A percentile compares a stretch with the other conserved stretches of the same genome.
Evolutionary conservation across 1,284 basidiomycete species (phyloP).

Genomic region (Exobasidium rhododendri): DNA sequence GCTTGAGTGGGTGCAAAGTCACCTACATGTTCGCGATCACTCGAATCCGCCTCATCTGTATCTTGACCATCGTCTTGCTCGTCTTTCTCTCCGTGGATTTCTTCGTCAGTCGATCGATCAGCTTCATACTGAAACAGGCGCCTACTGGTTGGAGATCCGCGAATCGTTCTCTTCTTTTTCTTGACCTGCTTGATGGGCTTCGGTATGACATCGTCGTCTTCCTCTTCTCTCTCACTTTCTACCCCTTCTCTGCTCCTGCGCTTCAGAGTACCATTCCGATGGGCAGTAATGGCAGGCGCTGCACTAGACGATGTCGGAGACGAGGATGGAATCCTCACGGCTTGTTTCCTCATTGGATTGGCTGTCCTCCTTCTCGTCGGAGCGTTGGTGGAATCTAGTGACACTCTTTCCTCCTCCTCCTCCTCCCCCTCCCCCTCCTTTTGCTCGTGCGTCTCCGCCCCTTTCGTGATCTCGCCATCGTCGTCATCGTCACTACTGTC

Average conservation of each 20-base stretch:
- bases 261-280: not conserved
- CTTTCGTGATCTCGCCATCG: not conserved
- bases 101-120: conserved; percentile 73
- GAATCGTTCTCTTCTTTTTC: conserved; percentile 34
- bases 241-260: conserved; percentile 2
- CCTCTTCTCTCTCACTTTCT: not conserved
- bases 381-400: not conserved
- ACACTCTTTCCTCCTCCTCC: not conserved
- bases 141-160: conserved; percentile 57
- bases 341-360: not conserved
- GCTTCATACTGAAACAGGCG: conserved; percentile 66
- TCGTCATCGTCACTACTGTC: conserved; percentile 17
- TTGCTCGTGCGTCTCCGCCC: not conserved
- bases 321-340: not conserved
- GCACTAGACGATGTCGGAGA: not conserved
- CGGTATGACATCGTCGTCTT: not conserved
- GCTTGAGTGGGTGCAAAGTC: conserved; percentile 66
- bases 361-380: not conserved
- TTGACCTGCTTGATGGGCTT: conserved; percentile 13
- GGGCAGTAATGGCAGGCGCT: not conserved
- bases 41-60: conserved; percentile 61
- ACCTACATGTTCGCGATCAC: conserved; percentile 65
- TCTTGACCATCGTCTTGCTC: conserved; percentile 60
- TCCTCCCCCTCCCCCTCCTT: not conserved
- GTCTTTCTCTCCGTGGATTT: conserved; percentile 57